Percentiles rank a stretch among this genome's conserved stretches.
phyloP scores from a whole-genome alignment of 148 eudicot genomes.

The Chenopodium berlandieri region DNA sequence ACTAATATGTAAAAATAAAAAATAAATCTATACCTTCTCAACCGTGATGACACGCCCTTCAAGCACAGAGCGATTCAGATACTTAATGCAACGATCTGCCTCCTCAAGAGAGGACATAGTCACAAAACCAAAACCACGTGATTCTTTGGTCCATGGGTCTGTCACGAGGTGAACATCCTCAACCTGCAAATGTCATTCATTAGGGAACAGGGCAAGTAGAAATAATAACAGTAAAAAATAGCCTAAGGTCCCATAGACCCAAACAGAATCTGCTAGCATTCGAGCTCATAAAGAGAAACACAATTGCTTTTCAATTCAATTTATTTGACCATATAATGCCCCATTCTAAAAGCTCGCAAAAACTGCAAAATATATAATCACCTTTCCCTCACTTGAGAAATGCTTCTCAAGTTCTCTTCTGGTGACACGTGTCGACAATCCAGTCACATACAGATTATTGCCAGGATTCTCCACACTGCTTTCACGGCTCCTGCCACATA shows the following conservation, averaged over 20 bases:
- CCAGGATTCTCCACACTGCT: slow-evolving; percentile 89
- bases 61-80: slow-evolving; percentile 74
- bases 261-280: neutral
- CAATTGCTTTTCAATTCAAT: neutral
- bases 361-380: slow-evolving; percentile 33
- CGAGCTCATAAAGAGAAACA: neutral
- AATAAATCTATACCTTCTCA: slow-evolving; percentile 67
- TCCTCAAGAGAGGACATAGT: slow-evolving; percentile 77
- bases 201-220: neutral
- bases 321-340: neutral
- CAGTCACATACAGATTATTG: slow-evolving; percentile 92
- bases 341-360: too few relatives aligned
- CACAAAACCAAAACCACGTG: slow-evolving; percentile 96
- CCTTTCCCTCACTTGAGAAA: slow-evolving; percentile 89
- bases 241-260: too few relatives aligned
- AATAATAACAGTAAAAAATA: neutral
- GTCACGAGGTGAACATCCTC: slow-evolving; percentile 83
- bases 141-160: slow-evolving; percentile 86
- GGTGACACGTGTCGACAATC: slow-evolving; percentile 70
- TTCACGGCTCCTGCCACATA: slow-evolving; percentile 57
- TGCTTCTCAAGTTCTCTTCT: slow-evolving; percentile 85
- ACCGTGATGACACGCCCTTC: slow-evolving; percentile 95
- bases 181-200: slow-evolving; percentile 45
- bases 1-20: neutral
- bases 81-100: slow-evolving; percentile 79